Evolutionary conservation across 1,284 basidiomycete genomes (phyloP).

Genomic region (Takashimella koratensis): DNA sequence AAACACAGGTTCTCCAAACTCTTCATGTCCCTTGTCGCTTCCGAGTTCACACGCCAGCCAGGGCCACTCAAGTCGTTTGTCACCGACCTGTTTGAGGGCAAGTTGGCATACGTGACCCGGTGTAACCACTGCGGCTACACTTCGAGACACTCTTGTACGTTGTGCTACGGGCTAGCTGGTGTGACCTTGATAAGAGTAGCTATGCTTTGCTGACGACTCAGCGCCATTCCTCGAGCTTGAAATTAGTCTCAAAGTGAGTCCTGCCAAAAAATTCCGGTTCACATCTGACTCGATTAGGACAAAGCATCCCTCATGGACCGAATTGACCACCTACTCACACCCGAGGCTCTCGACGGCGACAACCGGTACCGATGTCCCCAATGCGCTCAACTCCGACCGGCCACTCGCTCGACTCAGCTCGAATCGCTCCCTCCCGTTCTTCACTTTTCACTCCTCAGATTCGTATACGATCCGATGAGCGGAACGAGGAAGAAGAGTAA

Average conservation of each 20-base stretch:
- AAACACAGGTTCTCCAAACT: slow-evolving; percentile 77
- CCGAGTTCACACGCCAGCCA: slow-evolving; percentile 73
- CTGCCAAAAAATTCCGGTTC: neutral
- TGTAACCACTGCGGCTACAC: slow-evolving; percentile 64
- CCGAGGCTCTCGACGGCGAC: slow-evolving; percentile 71
- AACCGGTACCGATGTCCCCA: slow-evolving; percentile 78
- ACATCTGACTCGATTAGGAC: slow-evolving; percentile 52
- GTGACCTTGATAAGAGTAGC: slow-evolving; percentile 2
- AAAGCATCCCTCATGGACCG: slow-evolving; percentile 69
- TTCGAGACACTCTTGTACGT: slow-evolving; percentile 1
- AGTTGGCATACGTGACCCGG: slow-evolving; percentile 68
- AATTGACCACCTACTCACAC: slow-evolving; percentile 58
- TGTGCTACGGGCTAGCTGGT: neutral
- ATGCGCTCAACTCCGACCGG: slow-evolving; percentile 68
- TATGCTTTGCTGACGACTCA: slow-evolving; percentile 2
- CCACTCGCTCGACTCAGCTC: slow-evolving; percentile 67
- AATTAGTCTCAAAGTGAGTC: slow-evolving; percentile 66
- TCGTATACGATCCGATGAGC: slow-evolving; percentile 73
- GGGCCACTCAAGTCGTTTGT: slow-evolving; percentile 62
- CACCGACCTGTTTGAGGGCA: slow-evolving; percentile 80
- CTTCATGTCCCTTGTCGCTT: slow-evolving; percentile 80
- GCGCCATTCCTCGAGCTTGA: slow-evolving; percentile 76
- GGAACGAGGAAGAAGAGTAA: slow-evolving; percentile 81
- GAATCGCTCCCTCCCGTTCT: slow-evolving; percentile 69
- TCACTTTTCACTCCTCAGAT: slow-evolving; percentile 83